Conservation (phyloP, 208 protist species). For the Trypanosoma mega region DNA sequence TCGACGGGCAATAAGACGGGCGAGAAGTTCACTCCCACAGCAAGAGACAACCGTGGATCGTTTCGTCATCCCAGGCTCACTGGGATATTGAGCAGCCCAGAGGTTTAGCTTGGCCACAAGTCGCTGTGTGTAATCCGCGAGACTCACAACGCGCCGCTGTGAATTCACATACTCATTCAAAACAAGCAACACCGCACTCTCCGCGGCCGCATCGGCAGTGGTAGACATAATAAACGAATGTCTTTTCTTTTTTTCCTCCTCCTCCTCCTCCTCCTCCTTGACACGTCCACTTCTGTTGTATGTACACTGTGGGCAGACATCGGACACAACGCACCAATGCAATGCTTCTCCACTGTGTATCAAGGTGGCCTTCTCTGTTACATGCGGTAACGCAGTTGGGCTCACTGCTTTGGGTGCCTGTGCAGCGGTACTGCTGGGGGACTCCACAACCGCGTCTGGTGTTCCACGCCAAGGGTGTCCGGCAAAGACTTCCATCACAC, state of each 20-base stretch:
- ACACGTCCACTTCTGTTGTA: conserved; percentile 18
- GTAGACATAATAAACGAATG: neutral
- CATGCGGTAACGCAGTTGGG: no score
- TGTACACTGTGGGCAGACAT: conserved; percentile 29
- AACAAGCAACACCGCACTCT: conserved; percentile 49
- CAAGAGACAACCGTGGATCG: conserved; percentile 16
- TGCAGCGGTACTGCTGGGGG: no score
- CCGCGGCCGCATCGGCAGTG: conserved; percentile 22
- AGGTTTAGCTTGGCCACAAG: conserved; percentile 55
- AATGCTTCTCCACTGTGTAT: conserved; percentile 36
- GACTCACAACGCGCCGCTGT: conserved; percentile 46
- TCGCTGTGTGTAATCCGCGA: conserved; percentile 63
- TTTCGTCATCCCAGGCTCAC: neutral
- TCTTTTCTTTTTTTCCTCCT: neutral
- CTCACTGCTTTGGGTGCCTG: no score
- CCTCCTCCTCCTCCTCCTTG: neutral
- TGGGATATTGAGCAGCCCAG: conserved; percentile 4
- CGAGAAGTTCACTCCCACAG: conserved; percentile 19
- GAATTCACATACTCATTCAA: conserved; percentile 63
- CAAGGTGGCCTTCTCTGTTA: no score
- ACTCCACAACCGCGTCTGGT: no score
- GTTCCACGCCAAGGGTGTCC: conserved; percentile 63
- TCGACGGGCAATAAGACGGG: conserved; percentile 25
- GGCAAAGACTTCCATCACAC: conserved; percentile 36
- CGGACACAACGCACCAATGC: conserved; percentile 57